Conservation (phyloP, 495 filamentous ascomycete genomes). For the Penicillium desertorum region DNA sequence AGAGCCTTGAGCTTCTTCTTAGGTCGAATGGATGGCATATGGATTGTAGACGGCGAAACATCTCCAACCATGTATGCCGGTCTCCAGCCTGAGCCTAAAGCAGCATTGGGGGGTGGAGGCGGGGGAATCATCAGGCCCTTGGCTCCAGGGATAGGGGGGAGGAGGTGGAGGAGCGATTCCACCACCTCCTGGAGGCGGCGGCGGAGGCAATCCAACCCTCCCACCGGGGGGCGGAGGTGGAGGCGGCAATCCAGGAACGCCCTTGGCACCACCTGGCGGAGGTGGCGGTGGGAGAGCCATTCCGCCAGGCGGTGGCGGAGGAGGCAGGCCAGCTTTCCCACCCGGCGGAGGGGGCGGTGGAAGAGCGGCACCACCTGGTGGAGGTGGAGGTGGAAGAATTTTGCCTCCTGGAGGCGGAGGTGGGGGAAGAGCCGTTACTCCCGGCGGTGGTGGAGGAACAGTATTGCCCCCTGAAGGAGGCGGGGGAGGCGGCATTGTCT, state of each 20-base stretch:
- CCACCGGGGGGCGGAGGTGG: conserved; percentile 49
- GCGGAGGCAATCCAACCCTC: conserved; percentile 46
- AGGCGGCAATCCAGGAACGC: conserved; percentile 43
- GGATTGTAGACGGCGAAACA: conserved; percentile 42
- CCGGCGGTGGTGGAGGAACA: conserved; percentile 42
- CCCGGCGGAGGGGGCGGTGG: conserved; percentile 37
- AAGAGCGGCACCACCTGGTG: conserved; percentile 30
- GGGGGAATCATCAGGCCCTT: conserved; percentile 48
- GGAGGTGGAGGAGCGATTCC: conserved; percentile 54
- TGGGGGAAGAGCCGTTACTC: conserved; percentile 16
- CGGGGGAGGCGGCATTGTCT: conserved; percentile 48
- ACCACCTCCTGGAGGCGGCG: conserved; percentile 46
- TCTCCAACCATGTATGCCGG: conserved; percentile 51
- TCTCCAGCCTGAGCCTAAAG: conserved; percentile 57
- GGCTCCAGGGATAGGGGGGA: conserved; percentile 52
- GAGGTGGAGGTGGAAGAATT: conserved; percentile 39
- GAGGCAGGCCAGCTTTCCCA: conserved; percentile 48
- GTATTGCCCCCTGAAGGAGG: conserved; percentile 38
- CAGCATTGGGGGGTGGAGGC: conserved; percentile 57
- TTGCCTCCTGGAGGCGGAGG: conserved; percentile 32
- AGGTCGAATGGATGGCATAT: conserved; percentile 75
- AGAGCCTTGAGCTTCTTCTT: conserved; percentile 99
- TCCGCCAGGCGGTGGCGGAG: conserved; percentile 46
- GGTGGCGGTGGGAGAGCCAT: conserved; percentile 41
- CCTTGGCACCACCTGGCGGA: conserved; percentile 39